Evolutionary conservation across 148 eudicot genomes (phyloP).

Genomic region (Chenopodium album): DNA sequence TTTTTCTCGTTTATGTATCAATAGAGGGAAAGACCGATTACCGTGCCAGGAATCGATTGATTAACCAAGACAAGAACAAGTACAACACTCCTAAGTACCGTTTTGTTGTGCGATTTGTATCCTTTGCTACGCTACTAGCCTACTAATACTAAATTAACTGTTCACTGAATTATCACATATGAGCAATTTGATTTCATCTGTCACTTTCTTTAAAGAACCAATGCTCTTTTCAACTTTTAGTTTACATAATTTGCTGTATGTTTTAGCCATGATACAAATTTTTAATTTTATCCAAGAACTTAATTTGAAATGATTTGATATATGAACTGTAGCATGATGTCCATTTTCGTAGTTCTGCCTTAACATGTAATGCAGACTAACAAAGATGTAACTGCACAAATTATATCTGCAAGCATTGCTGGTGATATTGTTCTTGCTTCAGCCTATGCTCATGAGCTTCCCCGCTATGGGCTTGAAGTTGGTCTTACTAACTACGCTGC

Average conservation of each 20-base stretch:
- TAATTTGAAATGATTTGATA: no score
- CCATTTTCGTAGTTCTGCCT: constrained; percentile 9
- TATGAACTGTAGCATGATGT: not conserved
- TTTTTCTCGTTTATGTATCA: not conserved
- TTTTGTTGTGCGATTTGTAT: constrained; percentile 74
- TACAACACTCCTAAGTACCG: constrained; percentile 89
- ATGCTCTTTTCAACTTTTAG: no score
- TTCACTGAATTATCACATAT: no score
- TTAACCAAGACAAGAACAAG: constrained; percentile 87
- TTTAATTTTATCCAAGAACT: no score
- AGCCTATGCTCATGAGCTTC: constrained; percentile 74
- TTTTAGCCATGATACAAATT: no score
- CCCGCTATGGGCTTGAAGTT: constrained; percentile 69
- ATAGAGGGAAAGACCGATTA: constrained; percentile 95
- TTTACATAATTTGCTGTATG: no score
- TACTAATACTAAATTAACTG: no score
- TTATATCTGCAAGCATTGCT: constrained; percentile 60
- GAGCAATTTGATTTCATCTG: no score
- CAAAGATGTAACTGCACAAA: constrained; percentile 67
- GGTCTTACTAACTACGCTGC: constrained; percentile 82
- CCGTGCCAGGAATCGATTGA: constrained; percentile 71
- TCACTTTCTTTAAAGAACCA: no score
- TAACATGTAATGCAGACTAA: constrained; percentile 47
- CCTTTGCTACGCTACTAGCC: constrained; percentile 17
- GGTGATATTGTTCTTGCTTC: constrained; percentile 64